These are phyloP conservation scores for Fusarium sp. DNA, from an alignment of 2,329 filamentous ascomycete species.

Conservation along the genomic window DNA sequence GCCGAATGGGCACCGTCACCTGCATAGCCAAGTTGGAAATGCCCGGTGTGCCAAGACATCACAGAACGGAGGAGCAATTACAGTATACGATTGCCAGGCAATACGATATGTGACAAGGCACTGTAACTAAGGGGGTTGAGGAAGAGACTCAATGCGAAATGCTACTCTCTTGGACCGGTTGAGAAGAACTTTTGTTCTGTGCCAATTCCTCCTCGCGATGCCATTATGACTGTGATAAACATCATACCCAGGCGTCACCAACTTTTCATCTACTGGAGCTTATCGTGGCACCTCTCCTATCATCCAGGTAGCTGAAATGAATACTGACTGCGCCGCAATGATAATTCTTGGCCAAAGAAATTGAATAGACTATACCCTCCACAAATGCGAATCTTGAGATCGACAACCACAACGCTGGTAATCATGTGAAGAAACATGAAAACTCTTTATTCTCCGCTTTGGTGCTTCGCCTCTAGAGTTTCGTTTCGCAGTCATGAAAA, in stretches of 20 bases:
- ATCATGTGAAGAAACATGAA: not conserved
- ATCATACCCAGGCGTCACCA: not conserved
- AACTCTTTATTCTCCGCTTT: not conserved
- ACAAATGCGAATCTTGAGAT: conserved; percentile 5
- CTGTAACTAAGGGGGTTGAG: conserved; percentile 46
- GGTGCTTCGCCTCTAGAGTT: not conserved
- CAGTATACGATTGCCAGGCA: not conserved
- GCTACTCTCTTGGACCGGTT: conserved; percentile 47
- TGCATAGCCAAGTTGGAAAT: conserved; percentile 49
- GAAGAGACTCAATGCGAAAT: conserved; percentile 47
- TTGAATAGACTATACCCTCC: not conserved
- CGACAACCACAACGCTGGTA: not conserved
- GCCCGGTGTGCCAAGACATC: conserved; percentile 45
- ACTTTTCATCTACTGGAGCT: not conserved
- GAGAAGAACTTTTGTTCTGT: conserved; percentile 41
- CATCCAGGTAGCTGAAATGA: not conserved
- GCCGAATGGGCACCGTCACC: conserved; percentile 52
- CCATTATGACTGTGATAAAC: conserved; percentile 1
- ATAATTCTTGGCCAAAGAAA: not conserved
- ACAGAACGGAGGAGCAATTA: conserved; percentile 25
- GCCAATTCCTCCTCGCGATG: not conserved
- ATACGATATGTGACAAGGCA: not conserved
- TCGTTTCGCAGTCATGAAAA: not conserved
- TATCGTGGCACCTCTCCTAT: not conserved
- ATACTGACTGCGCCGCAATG: not conserved